Base-by-base conservation (phyloP, 306 rosid species). In the Cercis canadensis region DNA sequence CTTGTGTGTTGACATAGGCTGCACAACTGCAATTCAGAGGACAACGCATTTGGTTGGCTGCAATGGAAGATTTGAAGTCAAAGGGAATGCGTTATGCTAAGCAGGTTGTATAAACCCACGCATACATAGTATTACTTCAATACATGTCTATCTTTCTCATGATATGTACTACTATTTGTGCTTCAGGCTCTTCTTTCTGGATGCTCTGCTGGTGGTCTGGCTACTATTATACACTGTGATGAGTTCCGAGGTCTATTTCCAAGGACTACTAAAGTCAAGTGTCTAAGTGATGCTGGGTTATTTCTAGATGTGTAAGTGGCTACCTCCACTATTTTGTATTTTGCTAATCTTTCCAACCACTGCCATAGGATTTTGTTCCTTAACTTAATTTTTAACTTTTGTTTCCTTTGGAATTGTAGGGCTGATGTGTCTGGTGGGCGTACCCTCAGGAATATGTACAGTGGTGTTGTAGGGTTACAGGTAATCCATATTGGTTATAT, bases 141-240 rank as follows among this genome's bases (percentile, higher is more conserved):
- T 57, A 1, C 44, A 40, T 56, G 14, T 44, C 56, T 70, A 53
- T 15, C 9, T 47, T 68, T 73, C 58, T 24, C 66, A 62, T 55
- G 55, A 39, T 65, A 37, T 12, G 19, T n/a, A 19, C 31, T 8
- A 33, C 15, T 24, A 17, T 19, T 58, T 50, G n/a, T 73, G 45
- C 65, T 78, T 73, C 87, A 94, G 92, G 92, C 97, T 74, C 92
- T 95, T 82, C 92, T 95, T 57, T 89, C 99, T 1, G 99, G 97
- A 59, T 95, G 99, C 82, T 95, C 99, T n/a, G 99, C 97, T 0
- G 99, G 99, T 3, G 99, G 99, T 65, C 71, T 95, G 43, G 99
- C 99, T 57, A 75, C 97, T 62, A 91, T 95, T 52, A 60, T 95
- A 69, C 99, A 95, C 73, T 95, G 99, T 31, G 96, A 95, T 59